These are phyloP conservation scores for Xylaria nigripes DNA, from an alignment of 495 filamentous ascomycete species.

Conservation along the genomic window DNA sequence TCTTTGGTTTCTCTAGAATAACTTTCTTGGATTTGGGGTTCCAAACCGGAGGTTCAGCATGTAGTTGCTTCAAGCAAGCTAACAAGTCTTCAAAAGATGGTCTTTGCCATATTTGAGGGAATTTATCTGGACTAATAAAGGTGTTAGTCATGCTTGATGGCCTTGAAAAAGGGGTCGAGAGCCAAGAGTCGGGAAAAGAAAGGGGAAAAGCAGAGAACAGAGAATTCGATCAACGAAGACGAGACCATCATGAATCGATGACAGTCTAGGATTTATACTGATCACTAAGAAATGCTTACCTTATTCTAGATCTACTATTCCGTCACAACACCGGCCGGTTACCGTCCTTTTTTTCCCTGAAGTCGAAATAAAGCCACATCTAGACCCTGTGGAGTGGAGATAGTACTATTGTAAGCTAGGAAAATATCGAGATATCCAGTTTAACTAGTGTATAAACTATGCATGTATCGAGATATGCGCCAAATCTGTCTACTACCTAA, in stretches of 20 bases:
- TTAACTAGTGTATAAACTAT: not conserved
- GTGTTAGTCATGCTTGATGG: not conserved
- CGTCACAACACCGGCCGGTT: not conserved
- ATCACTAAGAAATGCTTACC: not conserved
- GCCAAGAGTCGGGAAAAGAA: not conserved
- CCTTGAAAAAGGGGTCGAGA: not conserved
- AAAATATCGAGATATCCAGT: no score
- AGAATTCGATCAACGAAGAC: conserved; percentile 12
- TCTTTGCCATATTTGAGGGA: conserved; percentile 41
- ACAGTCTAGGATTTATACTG: not conserved
- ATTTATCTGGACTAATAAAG: conserved; percentile 15
- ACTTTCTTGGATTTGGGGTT: conserved; percentile 21
- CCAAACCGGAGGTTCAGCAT: conserved; percentile 37
- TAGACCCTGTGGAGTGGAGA: not conserved
- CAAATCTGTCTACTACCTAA: no score
- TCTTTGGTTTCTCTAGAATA: conserved; percentile 26
- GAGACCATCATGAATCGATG: conserved; percentile 13
- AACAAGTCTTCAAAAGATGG: conserved; percentile 33
- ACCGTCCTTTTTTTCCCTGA: not conserved
- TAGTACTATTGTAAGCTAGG: no score
- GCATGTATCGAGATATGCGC: no score
- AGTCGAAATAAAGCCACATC: not conserved
- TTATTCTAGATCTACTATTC: not conserved
- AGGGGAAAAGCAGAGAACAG: not conserved
- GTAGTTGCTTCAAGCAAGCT: conserved; percentile 29